Evolutionary conservation across 2,329 filamentous ascomycete genomes (phyloP).

Genomic region (Hymenoscyphus albidus): DNA sequence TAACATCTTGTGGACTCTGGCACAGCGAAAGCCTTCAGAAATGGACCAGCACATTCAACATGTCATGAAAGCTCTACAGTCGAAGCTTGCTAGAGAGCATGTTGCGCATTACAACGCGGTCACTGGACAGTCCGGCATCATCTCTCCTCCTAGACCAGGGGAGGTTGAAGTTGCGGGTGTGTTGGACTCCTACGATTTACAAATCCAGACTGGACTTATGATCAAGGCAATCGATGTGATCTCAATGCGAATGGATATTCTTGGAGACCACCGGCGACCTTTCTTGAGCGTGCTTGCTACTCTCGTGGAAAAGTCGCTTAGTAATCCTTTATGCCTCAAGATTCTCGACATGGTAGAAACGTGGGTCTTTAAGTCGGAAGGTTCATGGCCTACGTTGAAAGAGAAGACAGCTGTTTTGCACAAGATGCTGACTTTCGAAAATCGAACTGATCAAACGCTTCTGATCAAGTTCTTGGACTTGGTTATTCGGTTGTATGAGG

Average conservation of each 20-base stretch:
- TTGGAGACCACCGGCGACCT: constrained; percentile 85
- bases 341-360: constrained; percentile 89
- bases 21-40: constrained; percentile 76
- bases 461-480: constrained; percentile 91
- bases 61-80: constrained; percentile 90
- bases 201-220: constrained; percentile 86
- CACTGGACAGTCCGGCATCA: constrained; percentile 45
- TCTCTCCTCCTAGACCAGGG: constrained; percentile 36
- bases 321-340: constrained; percentile 82
- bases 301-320: constrained; percentile 90
- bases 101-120: constrained; percentile 68
- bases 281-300: constrained; percentile 95
- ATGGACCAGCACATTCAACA: constrained; percentile 85
- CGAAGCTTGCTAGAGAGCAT: constrained; percentile 90
- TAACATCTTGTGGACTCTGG: constrained; percentile 90
- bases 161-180: constrained; percentile 52
- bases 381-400: constrained; percentile 94
- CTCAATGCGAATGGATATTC: constrained; percentile 83
- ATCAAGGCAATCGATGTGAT: constrained; percentile 94
- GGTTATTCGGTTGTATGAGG: constrained; percentile 96
- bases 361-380: constrained; percentile 94
- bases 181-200: constrained; percentile 71
- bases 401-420: constrained; percentile 99
- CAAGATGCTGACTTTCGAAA: constrained; percentile 97
- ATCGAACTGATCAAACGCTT: constrained; percentile 75